phyloP scores from a whole-genome alignment of 2,329 filamentous ascomycete species.

The Monosporascus sp. region DNA sequence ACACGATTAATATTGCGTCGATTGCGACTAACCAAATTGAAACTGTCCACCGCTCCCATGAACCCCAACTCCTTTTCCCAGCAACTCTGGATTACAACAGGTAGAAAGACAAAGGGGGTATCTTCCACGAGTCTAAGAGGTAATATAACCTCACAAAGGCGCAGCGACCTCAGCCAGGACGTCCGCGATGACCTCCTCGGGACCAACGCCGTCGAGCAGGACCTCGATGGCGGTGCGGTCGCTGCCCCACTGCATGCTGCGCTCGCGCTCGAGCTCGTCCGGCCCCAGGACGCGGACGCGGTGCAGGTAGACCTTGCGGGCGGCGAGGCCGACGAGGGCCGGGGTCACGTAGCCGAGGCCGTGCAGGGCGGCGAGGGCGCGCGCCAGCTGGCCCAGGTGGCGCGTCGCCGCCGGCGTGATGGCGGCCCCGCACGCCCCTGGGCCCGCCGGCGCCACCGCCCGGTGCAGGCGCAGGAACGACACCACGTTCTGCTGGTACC shows the following conservation, averaged over 20 bases:
- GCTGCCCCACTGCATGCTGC: slow-evolving; percentile 93
- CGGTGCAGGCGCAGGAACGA: slow-evolving; percentile 85
- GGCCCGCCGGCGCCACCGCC: slow-evolving; percentile 66
- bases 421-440: slow-evolving; percentile 69
- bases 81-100: too few relatives aligned
- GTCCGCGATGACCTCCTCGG: slow-evolving; percentile 61
- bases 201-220: slow-evolving; percentile 56
- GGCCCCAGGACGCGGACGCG: slow-evolving; percentile 62
- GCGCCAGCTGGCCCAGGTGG: slow-evolving; percentile 66
- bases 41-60: too few relatives aligned
- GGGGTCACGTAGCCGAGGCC: slow-evolving; percentile 76
- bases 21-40: too few relatives aligned
- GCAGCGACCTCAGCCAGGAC: slow-evolving; percentile 53
- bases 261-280: slow-evolving; percentile 56
- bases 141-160: slow-evolving; percentile 34
- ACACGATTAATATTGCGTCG: too few relatives aligned
- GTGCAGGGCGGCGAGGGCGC: slow-evolving; percentile 76
- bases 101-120: too few relatives aligned
- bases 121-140: too few relatives aligned
- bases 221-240: slow-evolving; percentile 62
- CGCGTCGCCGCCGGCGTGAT: slow-evolving; percentile 73
- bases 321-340: slow-evolving; percentile 74
- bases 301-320: slow-evolving; percentile 83
- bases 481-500: slow-evolving; percentile 83
- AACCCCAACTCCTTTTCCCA: too few relatives aligned